Conservation (phyloP, 352 stramenopile species). For the Pythium sukuiense region DNA sequence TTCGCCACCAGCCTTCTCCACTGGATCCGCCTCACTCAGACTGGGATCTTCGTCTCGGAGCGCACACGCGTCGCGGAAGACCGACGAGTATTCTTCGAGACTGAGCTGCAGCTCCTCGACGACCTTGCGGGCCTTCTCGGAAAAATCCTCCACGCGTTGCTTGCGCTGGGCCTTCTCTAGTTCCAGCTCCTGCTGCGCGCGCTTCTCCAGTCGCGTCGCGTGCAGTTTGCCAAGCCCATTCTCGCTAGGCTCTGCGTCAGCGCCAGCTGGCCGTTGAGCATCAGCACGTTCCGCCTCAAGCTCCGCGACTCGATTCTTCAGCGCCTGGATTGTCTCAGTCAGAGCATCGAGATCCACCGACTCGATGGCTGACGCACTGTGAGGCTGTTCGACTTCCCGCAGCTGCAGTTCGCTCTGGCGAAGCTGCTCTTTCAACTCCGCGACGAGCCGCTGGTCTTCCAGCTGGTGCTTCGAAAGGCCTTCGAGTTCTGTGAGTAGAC, state of each 20-base stretch:
- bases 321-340: slow-evolving; percentile 5
- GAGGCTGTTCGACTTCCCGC: not conserved
- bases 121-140: slow-evolving; percentile 36
- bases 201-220: slow-evolving; percentile 30
- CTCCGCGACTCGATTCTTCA: slow-evolving; percentile 20
- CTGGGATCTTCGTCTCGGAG: slow-evolving; percentile 39
- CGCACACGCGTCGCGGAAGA: slow-evolving; percentile 63
- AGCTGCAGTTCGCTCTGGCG: not conserved
- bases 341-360: not conserved
- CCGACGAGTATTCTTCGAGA: slow-evolving; percentile 56
- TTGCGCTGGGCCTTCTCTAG: slow-evolving; percentile 20
- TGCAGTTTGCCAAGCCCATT: slow-evolving; percentile 6
- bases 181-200: slow-evolving; percentile 39
- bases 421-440: slow-evolving; percentile 7
- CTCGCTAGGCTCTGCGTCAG: not conserved
- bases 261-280: no score
- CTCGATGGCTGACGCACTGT: not conserved
- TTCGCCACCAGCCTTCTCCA: not conserved
- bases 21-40: not conserved
- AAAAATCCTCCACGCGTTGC: slow-evolving; percentile 34
- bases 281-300: slow-evolving; percentile 34
- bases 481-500: slow-evolving; percentile 17
- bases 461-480: slow-evolving; percentile 12
- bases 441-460: slow-evolving; percentile 13
- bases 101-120: slow-evolving; percentile 50